Evolutionary conservation across 805 yeast genomes (phyloP).

Genomic region (Torulaspora delbrueckii): DNA sequence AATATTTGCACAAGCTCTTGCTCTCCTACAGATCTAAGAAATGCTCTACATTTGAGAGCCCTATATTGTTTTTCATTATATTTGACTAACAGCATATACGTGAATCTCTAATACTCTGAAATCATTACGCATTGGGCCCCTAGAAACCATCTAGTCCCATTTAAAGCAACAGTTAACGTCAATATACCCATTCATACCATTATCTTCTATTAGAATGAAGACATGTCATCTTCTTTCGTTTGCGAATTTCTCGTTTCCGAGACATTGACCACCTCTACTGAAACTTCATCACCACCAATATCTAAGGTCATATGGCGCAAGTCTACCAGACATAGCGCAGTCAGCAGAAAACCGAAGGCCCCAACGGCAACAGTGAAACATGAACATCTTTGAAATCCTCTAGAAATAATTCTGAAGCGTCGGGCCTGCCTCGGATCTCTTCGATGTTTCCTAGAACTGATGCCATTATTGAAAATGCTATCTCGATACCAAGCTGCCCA

Average conservation of each 20-base stretch:
- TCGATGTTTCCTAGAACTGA: slow-evolving; percentile 13
- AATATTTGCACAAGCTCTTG: too few species aligned
- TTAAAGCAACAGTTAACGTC: too few species aligned
- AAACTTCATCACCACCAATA: background rate
- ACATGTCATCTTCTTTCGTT: background rate
- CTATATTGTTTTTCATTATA: too few species aligned
- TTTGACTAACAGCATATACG: too few species aligned
- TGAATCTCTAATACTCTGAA: too few species aligned
- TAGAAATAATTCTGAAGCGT: background rate
- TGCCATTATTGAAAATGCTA: slow-evolving; percentile 15
- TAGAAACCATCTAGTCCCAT: too few species aligned
- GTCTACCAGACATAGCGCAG: slow-evolving; percentile 2
- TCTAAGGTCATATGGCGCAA: background rate
- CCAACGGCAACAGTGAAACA: slow-evolving; percentile 12
- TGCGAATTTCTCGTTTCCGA: background rate
- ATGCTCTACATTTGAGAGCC: too few species aligned
- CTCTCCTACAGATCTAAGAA: too few species aligned
- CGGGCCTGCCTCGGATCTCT: slow-evolving; percentile 1
- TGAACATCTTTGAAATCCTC: slow-evolving; percentile 11
- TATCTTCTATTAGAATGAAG: background rate
- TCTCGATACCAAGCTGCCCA: slow-evolving; percentile 34
- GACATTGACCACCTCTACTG: background rate
- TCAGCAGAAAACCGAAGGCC: slow-evolving; percentile 7
- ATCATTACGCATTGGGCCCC: too few species aligned
- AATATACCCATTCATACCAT: too few species aligned